Percentiles rank a stretch among this genome's conserved stretches.
Evolutionary conservation across 179 eudicot genomes (phyloP).

Genomic region (Spergularia azorica): DNA sequence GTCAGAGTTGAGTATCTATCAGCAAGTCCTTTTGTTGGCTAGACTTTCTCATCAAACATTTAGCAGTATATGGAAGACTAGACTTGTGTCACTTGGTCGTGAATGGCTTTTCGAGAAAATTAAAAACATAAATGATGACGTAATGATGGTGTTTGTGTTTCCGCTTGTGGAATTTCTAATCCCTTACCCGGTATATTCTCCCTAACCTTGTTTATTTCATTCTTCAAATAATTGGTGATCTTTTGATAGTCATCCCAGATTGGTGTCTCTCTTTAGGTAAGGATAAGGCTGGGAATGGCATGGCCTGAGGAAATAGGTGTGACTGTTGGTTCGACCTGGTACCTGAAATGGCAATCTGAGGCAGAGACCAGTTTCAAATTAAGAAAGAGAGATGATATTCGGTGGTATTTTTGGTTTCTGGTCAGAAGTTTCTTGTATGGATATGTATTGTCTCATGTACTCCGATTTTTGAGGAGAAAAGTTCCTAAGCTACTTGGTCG

Average conservation of each 20-base stretch:
- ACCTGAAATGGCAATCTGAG: conserved; percentile 79
- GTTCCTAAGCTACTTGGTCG: conserved; percentile 62
- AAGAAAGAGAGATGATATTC: conserved; percentile 42
- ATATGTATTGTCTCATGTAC: conserved; percentile 53
- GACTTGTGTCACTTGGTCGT: conserved; percentile 38
- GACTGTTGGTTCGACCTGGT: conserved; percentile 68
- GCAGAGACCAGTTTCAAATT: conserved; percentile 59
- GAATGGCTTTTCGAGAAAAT: conserved; percentile 43
- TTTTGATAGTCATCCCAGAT: conserved; percentile 24
- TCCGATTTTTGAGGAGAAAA: conserved; percentile 57
- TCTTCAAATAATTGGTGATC: conserved; percentile 3
- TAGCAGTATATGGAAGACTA: conserved; percentile 49
- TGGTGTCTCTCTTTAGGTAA: conserved; percentile 44
- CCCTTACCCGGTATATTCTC: conserved; percentile 61
- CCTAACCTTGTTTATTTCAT: conserved; percentile 8
- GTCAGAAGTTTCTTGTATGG: conserved; percentile 54
- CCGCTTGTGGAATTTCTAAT: conserved; percentile 68
- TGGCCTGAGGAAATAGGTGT: conserved; percentile 71
- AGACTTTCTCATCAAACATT: conserved; percentile 42
- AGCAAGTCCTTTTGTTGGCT: conserved; percentile 52
- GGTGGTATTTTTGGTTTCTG: conserved; percentile 57
- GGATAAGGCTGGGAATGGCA: conserved; percentile 69
- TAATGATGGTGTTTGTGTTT: conserved; percentile 66
- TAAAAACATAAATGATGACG: conserved; percentile 54
- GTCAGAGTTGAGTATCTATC: conserved; percentile 64